Base-by-base conservation (phyloP, 345 rosid species). In the Citrus medica region DNA sequence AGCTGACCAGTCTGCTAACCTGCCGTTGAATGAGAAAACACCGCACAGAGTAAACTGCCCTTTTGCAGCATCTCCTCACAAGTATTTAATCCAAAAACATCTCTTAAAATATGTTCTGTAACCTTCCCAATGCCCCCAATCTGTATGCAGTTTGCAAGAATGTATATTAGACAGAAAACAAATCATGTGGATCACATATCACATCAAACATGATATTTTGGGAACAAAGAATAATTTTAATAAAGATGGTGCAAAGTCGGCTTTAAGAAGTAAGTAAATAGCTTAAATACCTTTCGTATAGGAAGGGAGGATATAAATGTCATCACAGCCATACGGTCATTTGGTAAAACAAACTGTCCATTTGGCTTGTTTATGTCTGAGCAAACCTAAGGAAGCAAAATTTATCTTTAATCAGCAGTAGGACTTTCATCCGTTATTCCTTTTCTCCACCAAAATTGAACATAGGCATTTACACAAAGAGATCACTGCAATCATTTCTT, bases 281-380 rank as follows among this genome's bases (percentile, higher is more conserved):
- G 58, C 35, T n/a, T 48, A 66, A 46, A 70, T 79, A 95, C 98
- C 95, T 95, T 95, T 73, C 97, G 80, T 79, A 93, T 87, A 75
- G 97, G 98, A 79, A 95, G 93, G 35, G 97, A 93, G 19, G 95
- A 91, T 75, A 92, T 89, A 88, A 95, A 95, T 78, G 95, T 88
- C 89, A 91, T 69, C 78, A 95, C 85, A 69, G 97, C 93, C 79
- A 75, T 79, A 79, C 86, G 82, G 61, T 92, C 93, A 90, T 91
- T 93, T 80, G 92, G 90, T 70, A 95, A 84, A 85, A 94, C 88
- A 88, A 92, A 95, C 85, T 92, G 94, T 72, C 99, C 99, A 84
- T 95, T 94, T 74, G 99, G 99, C 85, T 95, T 95, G 81, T 94
- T 94, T 80, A 95, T 94, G 78, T 95, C 99, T 21, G 98, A 95